Percentiles rank a stretch among this genome's conserved stretches.
These are phyloP conservation scores for Eimeria mitis DNA, from an alignment of 169 alveolate species.

Conservation along the genomic window DNA sequence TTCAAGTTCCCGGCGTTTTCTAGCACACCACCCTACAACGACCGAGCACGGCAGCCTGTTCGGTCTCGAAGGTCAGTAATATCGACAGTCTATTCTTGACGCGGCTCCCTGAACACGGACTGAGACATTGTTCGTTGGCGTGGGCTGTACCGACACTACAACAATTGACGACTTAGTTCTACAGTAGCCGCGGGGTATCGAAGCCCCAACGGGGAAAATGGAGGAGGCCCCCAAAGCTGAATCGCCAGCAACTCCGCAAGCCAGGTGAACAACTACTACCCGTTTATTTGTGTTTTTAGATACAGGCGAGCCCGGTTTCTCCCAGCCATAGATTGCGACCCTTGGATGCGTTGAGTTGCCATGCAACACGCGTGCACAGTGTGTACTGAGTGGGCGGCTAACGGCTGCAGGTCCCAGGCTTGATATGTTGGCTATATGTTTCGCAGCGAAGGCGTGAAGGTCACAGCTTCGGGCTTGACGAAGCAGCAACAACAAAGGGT, in stretches of 20 bases:
- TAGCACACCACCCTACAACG: neutral
- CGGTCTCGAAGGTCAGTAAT: neutral
- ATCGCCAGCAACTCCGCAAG: neutral
- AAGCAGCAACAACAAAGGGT: constrained; percentile 89
- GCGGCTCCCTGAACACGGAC: neutral
- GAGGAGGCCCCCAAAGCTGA: constrained; percentile 31
- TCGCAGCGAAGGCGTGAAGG: constrained; percentile 53
- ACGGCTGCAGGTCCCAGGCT: neutral
- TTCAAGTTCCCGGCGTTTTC: neutral
- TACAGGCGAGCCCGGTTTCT: neutral
- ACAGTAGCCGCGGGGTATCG: constrained; percentile 1
- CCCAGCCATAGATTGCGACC: neutral
- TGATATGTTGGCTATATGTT: neutral
- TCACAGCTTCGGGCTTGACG: constrained; percentile 15
- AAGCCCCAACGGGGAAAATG: constrained; percentile 36
- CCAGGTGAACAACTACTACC: neutral
- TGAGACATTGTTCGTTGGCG: neutral
- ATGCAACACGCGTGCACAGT: neutral
- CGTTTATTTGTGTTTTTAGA: neutral
- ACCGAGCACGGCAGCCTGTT: constrained; percentile 8
- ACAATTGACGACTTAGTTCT: neutral
- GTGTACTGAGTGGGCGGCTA: neutral
- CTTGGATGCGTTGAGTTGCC: neutral
- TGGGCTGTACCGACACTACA: constrained; percentile 17
- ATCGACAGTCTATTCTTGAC: neutral